A percentile compares a stretch with the other conserved stretches of the same genome.
These are phyloP conservation scores for Angomonas ambiguus DNA, from an alignment of 208 protist species.

Conservation along the genomic window DNA sequence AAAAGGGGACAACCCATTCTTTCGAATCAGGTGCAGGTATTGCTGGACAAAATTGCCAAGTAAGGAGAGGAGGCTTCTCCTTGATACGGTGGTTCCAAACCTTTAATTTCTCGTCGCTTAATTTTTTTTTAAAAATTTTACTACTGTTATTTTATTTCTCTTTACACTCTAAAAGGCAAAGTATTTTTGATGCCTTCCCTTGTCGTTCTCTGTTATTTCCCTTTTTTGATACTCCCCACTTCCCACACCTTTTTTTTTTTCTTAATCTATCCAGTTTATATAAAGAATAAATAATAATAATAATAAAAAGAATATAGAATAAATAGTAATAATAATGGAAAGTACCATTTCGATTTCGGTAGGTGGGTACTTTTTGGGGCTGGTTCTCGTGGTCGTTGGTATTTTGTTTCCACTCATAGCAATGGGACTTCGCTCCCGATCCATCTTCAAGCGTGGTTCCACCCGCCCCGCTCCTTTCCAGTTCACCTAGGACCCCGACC, in stretches of 20 bases:
- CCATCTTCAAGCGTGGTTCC: conserved; percentile 21
- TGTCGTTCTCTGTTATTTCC: no score
- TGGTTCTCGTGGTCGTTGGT: conserved; percentile 28
- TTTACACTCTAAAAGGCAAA: no score
- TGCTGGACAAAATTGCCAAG: conserved; percentile 63
- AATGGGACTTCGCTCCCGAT: conserved; percentile 65
- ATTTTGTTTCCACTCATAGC: conserved; percentile 40
- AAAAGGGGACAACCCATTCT: conserved; percentile 79
- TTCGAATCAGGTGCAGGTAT: conserved; percentile 55
- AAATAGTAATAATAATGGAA: background rate
- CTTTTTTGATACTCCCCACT: no score
- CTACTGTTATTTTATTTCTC: no score
- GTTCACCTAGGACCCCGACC: background rate
- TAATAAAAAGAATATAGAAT: background rate
- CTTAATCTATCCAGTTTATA: no score
- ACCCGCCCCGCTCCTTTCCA: background rate
- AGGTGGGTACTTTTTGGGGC: conserved; percentile 28
- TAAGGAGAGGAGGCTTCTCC: no score
- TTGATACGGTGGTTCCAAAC: conserved; percentile 12
- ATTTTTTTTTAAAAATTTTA: conserved; percentile 9
- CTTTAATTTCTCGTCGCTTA: background rate
- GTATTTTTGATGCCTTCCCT: no score
- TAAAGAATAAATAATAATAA: background rate
- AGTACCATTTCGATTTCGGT: background rate
- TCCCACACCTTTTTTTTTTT: background rate